These are phyloP conservation scores for Phytophthora multivora DNA, from an alignment of 352 stramenopile species.

Conservation along the genomic window DNA sequence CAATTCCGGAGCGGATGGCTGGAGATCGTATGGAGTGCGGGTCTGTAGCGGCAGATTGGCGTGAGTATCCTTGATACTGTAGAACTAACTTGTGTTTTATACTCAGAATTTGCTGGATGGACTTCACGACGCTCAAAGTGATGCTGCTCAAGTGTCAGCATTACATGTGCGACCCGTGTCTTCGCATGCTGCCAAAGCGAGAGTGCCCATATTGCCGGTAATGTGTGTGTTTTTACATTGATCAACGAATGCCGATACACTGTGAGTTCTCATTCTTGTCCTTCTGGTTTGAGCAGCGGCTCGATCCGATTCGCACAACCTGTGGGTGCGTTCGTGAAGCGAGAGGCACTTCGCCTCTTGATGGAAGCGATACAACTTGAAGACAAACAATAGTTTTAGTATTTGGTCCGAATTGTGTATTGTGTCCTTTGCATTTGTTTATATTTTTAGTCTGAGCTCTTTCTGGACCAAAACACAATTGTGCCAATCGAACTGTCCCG, in stretches of 20 bases:
- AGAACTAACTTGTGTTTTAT: not conserved
- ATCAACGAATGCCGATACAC: too few relatives aligned
- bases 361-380: constrained; percentile 6
- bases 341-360: constrained; percentile 19
- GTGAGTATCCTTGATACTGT: not conserved
- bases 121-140: constrained; percentile 18
- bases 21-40: constrained; percentile 35
- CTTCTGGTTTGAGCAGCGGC: constrained; percentile 8
- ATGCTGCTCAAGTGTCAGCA: constrained; percentile 38
- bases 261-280: not conserved
- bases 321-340: constrained; percentile 21
- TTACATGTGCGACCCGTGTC: constrained; percentile 34
- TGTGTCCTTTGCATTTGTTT: too few relatives aligned
- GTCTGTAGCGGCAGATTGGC: constrained; percentile 4
- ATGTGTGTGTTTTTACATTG: too few relatives aligned
- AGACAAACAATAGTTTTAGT: not conserved
- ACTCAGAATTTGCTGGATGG: constrained; percentile 31
- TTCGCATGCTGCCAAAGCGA: constrained; percentile 22
- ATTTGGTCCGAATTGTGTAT: too few relatives aligned
- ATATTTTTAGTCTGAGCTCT: too few relatives aligned
- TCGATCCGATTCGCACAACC: constrained; percentile 13
- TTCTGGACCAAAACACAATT: too few relatives aligned
- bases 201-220: constrained; percentile 24
- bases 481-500: too few relatives aligned
- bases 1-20: constrained; percentile 17